A percentile compares a stretch with the other conserved stretches of the same genome.
Conservation (phyloP, 208 protist species). For the Strigomonas galati region DNA sequence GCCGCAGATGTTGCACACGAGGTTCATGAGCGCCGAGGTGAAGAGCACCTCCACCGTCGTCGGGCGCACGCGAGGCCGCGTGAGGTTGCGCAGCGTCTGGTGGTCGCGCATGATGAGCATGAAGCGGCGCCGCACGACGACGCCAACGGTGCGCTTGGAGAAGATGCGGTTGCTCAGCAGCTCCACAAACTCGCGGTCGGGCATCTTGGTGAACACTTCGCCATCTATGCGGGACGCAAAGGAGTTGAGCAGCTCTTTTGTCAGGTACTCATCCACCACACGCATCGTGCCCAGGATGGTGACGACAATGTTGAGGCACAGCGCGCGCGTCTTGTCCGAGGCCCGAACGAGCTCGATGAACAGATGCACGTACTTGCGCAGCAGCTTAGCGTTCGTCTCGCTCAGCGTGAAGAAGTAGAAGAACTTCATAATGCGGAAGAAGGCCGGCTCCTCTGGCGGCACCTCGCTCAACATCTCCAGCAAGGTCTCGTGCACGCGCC, state of each 20-base stretch:
- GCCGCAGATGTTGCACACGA: conserved; percentile 71
- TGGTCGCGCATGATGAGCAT: conserved; percentile 57
- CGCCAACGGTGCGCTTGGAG: conserved; percentile 32
- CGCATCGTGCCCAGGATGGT: conserved; percentile 48
- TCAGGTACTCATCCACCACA: conserved; percentile 58
- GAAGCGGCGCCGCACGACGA: conserved; percentile 59
- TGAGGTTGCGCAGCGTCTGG: conserved; percentile 42
- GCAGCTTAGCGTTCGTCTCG: conserved; percentile 41
- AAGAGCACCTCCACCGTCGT: conserved; percentile 38
- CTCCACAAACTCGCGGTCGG: conserved; percentile 56
- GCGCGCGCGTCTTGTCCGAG: conserved; percentile 18
- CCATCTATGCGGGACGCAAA: conserved; percentile 38
- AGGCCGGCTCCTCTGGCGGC: conserved; percentile 25
- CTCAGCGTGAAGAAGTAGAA: conserved; percentile 76
- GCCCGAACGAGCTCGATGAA: conserved; percentile 35
- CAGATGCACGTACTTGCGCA: conserved; percentile 37
- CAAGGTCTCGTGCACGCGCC: conserved; percentile 57
- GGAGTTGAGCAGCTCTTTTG: conserved; percentile 36
- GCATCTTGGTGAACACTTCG: conserved; percentile 39
- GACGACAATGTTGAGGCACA: conserved; percentile 61
- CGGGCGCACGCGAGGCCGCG: conserved; percentile 21
- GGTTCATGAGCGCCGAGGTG: conserved; percentile 56
- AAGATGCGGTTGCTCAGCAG: conserved; percentile 60
- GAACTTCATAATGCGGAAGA: conserved; percentile 57
- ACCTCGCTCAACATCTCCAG: conserved; percentile 46